These are phyloP conservation scores for Citrus sp. DNA, from an alignment of 345 rosid genomes.

Conservation along the genomic window DNA sequence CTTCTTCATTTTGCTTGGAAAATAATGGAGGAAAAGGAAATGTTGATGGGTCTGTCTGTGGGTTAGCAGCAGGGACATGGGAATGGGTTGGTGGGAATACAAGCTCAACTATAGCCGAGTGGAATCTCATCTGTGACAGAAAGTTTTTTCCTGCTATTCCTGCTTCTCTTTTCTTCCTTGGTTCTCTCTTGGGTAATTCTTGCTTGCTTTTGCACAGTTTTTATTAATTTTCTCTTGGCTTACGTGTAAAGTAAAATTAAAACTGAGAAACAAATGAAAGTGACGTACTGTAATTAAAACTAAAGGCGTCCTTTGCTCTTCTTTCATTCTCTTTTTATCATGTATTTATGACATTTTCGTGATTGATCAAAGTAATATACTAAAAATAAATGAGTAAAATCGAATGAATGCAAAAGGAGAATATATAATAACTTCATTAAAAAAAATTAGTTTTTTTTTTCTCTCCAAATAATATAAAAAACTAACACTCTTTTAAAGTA, in stretches of 20 bases:
- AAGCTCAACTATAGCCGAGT: slow-evolving; percentile 56
- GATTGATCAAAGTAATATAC: too few species aligned
- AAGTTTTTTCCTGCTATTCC: slow-evolving; percentile 74
- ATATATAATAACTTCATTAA: too few species aligned
- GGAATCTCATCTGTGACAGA: slow-evolving; percentile 64
- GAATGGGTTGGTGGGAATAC: slow-evolving; percentile 58
- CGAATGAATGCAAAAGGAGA: too few species aligned
- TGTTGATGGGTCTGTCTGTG: slow-evolving; percentile 35
- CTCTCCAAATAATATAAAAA: too few species aligned
- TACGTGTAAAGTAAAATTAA: neutral
- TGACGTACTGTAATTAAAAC: too few species aligned
- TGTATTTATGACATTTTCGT: too few species aligned
- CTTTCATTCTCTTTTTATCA: too few species aligned
- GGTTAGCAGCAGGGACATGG: slow-evolving; percentile 51
- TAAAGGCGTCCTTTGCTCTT: too few species aligned
- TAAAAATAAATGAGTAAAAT: too few species aligned
- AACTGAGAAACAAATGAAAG: too few species aligned
- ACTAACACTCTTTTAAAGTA: too few species aligned
- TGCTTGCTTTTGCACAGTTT: neutral
- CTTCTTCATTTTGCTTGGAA: neutral
- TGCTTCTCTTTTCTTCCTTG: slow-evolving; percentile 68
- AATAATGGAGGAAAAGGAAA: slow-evolving; percentile 13
- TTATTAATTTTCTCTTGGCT: neutral
- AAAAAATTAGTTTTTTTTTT: too few species aligned
- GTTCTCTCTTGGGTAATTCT: slow-evolving; percentile 58